Percentiles rank a stretch among this genome's conserved stretches.
Conservation (phyloP, 768 basidiomycete genomes). For the Cantharellus anzutake region DNA sequence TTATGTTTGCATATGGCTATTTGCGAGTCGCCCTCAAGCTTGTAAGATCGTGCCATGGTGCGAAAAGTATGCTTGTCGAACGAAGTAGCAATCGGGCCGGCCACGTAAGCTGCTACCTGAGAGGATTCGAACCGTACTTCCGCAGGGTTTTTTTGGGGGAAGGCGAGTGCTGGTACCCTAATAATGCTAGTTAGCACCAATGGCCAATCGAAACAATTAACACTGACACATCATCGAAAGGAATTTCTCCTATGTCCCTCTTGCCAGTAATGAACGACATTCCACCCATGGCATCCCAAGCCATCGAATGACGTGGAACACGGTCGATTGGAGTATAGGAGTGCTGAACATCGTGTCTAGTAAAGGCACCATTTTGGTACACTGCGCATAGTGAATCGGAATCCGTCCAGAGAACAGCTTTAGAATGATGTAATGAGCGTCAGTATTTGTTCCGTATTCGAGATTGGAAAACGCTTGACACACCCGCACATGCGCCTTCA, state of each 20-base stretch:
- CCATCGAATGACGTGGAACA: constrained; percentile 38
- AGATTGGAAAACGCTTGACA: constrained; percentile 8
- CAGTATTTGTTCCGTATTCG: background rate
- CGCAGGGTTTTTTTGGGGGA: background rate
- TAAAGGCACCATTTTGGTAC: constrained; percentile 57
- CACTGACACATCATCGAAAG: constrained; percentile 64
- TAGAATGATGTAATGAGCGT: background rate
- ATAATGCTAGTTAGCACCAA: background rate
- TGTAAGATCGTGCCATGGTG: constrained; percentile 43
- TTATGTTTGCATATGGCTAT: constrained; percentile 35
- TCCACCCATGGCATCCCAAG: constrained; percentile 47
- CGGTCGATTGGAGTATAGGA: constrained; percentile 45
- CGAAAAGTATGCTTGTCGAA: constrained; percentile 33
- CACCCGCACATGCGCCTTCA: constrained; percentile 64
- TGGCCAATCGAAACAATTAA: background rate
- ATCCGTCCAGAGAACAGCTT: constrained; percentile 52
- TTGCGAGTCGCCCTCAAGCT: constrained; percentile 24
- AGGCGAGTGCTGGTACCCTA: too few species aligned
- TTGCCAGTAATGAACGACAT: constrained; percentile 47
- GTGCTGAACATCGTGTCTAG: constrained; percentile 56
- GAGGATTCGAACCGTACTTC: background rate
- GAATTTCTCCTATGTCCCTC: constrained; percentile 37
- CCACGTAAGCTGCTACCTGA: background rate
- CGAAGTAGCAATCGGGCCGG: constrained; percentile 7
- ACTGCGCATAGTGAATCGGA: constrained; percentile 56